phyloP scores from a whole-genome alignment of 148 eudicot species.

The Diospyros kaki region DNA sequence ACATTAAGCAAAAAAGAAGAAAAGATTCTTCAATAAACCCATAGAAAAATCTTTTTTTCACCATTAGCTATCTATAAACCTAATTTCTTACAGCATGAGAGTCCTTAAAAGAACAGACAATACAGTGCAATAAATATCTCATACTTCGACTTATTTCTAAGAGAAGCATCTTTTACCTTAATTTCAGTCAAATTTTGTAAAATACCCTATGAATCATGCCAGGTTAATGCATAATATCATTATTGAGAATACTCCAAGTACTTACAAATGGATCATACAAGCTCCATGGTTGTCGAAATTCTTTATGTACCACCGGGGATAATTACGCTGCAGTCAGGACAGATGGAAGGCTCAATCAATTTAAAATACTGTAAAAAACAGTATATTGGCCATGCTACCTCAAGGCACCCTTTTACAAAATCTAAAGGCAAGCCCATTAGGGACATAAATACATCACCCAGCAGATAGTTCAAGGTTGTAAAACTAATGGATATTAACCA shows the following conservation, averaged over 20 bases:
- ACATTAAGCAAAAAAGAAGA: too few relatives aligned
- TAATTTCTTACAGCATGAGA: not conserved
- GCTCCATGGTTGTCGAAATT: constrained; percentile 58
- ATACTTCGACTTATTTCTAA: not conserved
- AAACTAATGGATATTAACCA: not conserved
- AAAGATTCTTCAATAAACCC: too few relatives aligned
- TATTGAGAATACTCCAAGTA: constrained; percentile 5
- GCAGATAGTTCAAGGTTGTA: not conserved
- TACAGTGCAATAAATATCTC: not conserved
- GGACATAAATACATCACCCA: not conserved
- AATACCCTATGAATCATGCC: not conserved
- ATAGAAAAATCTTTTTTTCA: not conserved
- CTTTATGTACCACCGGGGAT: constrained; percentile 85
- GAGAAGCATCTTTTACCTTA: not conserved
- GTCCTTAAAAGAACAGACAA: not conserved
- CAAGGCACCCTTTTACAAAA: constrained; percentile 6
- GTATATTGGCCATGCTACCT: not conserved
- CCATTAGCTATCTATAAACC: not conserved
- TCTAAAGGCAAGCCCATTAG: not conserved
- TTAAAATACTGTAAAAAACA: not conserved
- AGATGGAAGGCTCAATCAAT: constrained; percentile 11
- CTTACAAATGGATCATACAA: constrained; percentile 94
- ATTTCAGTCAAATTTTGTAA: not conserved
- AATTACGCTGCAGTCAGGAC: constrained; percentile 49
- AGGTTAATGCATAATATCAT: constrained; percentile 1